Base-by-base conservation (phyloP, 1,284 basidiomycete genomes). In the Rhodofomes roseus region DNA sequence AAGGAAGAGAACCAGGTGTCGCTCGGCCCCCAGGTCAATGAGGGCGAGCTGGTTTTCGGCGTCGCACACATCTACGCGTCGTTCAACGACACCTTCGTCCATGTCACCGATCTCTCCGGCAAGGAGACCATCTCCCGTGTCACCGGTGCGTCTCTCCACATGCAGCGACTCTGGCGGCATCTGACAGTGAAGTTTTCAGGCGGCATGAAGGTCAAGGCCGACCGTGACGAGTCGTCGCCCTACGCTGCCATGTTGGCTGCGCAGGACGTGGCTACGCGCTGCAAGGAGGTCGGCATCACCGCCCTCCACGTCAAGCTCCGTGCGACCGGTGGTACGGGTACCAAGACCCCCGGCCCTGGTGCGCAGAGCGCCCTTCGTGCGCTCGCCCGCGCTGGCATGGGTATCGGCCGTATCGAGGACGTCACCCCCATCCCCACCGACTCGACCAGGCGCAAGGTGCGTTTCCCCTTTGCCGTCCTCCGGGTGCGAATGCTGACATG, bases 121-220 rank as follows among this genome's bases (percentile, higher is more conserved):
- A 96, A 94, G 84, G 96, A 99, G 85, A 99, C 96, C 74, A 94
- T 99, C 81, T 92, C 92, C 71, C 95, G 96, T 77, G 95, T 98
- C 67, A 99, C 96, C 68, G 96, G 95, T 91, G 64, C 69, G 83
- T 80, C 37, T 53, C 39, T 22, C 39, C 4, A 16, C 4, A 31
- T 8, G 20, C 16, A 20, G 5, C 7, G 23, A 27, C 4, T 1
- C 9, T n/a, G 4, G 22, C n/a, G 9, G n/a, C n/a, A 25, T n/a
- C 31, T 51, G 50, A 36, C 16, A 22, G 18, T 36, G 9, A 4
- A 11, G n/a, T 20, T 36, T 43, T 16, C 48, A 92, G 92, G 93
- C 74, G 96, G 96, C 66, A 99, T 99, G 97, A 99, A 99, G 84
- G 96, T 99, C 83, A 99, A 99, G 85, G 97, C 96, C 43, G 96